Conservation (phyloP, 2,329 filamentous ascomycete genomes). For the Fonsecaea nubica region DNA sequence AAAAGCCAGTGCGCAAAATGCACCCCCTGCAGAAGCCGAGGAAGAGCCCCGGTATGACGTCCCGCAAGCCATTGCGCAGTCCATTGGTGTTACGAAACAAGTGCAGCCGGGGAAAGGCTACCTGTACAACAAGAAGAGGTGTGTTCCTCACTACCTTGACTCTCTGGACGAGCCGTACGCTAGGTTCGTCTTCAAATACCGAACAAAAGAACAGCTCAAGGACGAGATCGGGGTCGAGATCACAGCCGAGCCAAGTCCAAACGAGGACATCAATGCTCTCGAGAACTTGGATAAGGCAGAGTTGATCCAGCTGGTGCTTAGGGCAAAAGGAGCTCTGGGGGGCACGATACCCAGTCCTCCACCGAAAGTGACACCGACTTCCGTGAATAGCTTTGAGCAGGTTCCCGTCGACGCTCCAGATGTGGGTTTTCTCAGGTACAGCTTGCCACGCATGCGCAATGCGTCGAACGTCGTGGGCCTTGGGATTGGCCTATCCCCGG, state of each 20-base stretch:
- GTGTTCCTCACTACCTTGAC: constrained; percentile 43
- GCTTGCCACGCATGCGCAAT: constrained; percentile 28
- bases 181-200: constrained; percentile 46
- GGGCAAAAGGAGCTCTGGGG: constrained; percentile 35
- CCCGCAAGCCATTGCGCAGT: constrained; percentile 32
- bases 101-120: constrained; percentile 43
- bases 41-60: constrained; percentile 41
- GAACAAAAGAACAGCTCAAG: constrained; percentile 39
- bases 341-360: constrained; percentile 33
- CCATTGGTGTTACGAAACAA: constrained; percentile 40
- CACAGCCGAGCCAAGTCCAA: constrained; percentile 31
- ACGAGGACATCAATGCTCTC: constrained; percentile 35
- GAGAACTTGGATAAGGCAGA: constrained; percentile 35
- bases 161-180: constrained; percentile 44
- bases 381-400: constrained; percentile 24
- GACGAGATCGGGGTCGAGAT: constrained; percentile 35
- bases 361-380: constrained; percentile 16
- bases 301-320: constrained; percentile 37
- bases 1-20: constrained; percentile 21
- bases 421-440: constrained; percentile 32
- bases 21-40: constrained; percentile 30
- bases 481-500: constrained; percentile 17
- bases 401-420: constrained; percentile 33
- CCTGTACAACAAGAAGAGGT: constrained; percentile 43
- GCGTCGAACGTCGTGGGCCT: constrained; percentile 19